These are phyloP conservation scores for Solanum hybrid DNA, from an alignment of 305 asterid species.

Conservation along the genomic window DNA sequence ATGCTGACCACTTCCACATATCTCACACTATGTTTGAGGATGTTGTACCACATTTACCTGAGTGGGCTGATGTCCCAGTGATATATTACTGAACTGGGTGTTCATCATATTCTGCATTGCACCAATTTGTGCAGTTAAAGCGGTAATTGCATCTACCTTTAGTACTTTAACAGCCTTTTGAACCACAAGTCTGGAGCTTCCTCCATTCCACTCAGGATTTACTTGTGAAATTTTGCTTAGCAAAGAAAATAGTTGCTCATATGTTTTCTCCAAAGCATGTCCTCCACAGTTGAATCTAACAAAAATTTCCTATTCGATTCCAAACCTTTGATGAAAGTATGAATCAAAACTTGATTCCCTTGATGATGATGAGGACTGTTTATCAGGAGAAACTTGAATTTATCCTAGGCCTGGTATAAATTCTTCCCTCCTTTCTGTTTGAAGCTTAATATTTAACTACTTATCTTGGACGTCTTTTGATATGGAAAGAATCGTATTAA, in stretches of 20 bases:
- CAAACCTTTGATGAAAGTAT: too few relatives aligned
- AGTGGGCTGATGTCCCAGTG: neutral
- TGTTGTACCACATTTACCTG: neutral
- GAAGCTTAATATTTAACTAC: too few relatives aligned
- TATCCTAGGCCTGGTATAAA: too few relatives aligned
- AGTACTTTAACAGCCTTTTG: neutral
- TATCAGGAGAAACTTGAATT: too few relatives aligned
- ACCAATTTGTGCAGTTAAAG: neutral
- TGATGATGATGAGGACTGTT: too few relatives aligned
- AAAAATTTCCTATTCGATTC: too few relatives aligned
- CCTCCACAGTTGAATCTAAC: neutral
- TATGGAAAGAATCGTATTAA: too few relatives aligned
- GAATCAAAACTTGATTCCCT: too few relatives aligned
- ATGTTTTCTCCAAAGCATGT: neutral
- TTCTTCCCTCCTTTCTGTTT: too few relatives aligned
- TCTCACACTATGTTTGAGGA: neutral
- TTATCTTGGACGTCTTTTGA: too few relatives aligned
- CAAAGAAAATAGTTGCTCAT: neutral
- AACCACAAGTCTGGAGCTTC: neutral
- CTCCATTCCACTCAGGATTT: neutral
- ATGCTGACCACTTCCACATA: neutral
- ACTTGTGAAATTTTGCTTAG: neutral
- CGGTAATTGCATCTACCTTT: neutral
- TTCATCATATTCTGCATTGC: neutral
- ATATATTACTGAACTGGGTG: neutral